Base-by-base conservation (phyloP, 2,329 filamentous ascomycete genomes). In the Penicillium vulpinum region DNA sequence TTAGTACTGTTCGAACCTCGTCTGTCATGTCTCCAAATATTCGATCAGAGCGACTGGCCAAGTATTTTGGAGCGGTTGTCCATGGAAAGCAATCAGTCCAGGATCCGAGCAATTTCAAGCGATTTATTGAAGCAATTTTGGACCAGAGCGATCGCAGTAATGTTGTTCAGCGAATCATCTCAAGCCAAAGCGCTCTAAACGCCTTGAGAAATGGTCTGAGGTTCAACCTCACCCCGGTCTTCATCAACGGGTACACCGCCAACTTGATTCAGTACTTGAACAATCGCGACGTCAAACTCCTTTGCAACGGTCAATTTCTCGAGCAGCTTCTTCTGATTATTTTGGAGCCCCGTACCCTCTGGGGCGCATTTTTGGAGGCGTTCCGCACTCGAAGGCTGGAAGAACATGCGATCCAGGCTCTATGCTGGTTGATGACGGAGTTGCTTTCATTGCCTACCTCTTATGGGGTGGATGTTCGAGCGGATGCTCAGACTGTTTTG, bases 321-420 rank as follows among this genome's bases (percentile, higher is more conserved):
- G 70, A 74, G 31, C 71, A 77, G 15, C 46, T 86, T 3, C 65
- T 86, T 2, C 58, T 74, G 0, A 70, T 73, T 0, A 71, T 87
- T 3, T 68, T 82, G 2, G 72, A 83, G 1, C 85, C 85, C 0
- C 78, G 79, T 0, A 81, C 80, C 0, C 74, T 86, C 13, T 87
- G 85, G 85, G 75, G 77, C 16, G 74, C 77, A 0, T 63, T 85
- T 2, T 39, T 81, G 18, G 57, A 70, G 0, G 59, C 70, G 1
- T 74, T 74, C 43, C 49, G 63, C 4, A 55, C 33, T 2, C 60
- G 67, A 8, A 56, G 60, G 1, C 68, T 84, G 8, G 61, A 70
- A 2, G 64, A 74, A 1, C 61, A 60, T 0, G 67, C 71, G 0
- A 62, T 75, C 2, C 63, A 71, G 16, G 66, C 73, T 0, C 79